Conservation (phyloP, 495 filamentous ascomycete genomes). For the Hyphodiscus hymeniophilus region DNA sequence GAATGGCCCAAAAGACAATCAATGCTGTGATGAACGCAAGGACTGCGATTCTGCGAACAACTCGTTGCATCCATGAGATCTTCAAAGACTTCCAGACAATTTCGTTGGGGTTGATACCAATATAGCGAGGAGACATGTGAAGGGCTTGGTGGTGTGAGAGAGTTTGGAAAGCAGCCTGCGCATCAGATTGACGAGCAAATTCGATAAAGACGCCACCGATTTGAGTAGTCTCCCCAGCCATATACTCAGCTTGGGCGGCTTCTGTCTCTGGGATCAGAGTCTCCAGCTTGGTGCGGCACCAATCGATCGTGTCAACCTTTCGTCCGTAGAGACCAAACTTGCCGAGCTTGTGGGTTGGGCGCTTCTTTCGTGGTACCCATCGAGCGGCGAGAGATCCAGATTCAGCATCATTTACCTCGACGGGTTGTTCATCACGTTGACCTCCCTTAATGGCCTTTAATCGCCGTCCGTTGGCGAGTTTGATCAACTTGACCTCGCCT, state of each 20-base stretch:
- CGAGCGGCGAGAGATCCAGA: constrained; percentile 69
- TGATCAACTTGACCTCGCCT: constrained; percentile 83
- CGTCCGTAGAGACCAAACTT: constrained; percentile 67
- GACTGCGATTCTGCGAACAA: constrained; percentile 63
- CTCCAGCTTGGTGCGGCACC: constrained; percentile 75
- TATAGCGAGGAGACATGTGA: constrained; percentile 87
- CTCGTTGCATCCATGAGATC: constrained; percentile 81
- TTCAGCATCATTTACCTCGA: constrained; percentile 44
- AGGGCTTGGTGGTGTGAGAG: constrained; percentile 83
- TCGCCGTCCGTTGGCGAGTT: constrained; percentile 68
- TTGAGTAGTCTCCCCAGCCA: constrained; percentile 55
- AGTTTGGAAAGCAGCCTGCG: constrained; percentile 78
- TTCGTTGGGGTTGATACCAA: constrained; percentile 77
- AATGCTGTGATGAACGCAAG: constrained; percentile 63
- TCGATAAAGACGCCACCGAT: constrained; percentile 83
- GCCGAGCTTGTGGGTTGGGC: constrained; percentile 80
- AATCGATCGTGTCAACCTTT: constrained; percentile 94
- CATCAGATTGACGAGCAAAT: constrained; percentile 71
- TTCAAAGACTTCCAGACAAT: constrained; percentile 83
- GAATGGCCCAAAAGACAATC: constrained; percentile 95
- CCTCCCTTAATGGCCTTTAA: constrained; percentile 58
- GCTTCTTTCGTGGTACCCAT: constrained; percentile 70
- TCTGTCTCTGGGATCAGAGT: constrained; percentile 75
- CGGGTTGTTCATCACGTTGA: constrained; percentile 22
- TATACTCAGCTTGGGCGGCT: constrained; percentile 64